Evolutionary conservation across 805 yeast genomes (phyloP).

Genomic region (Diddensiella santjacobensis): DNA sequence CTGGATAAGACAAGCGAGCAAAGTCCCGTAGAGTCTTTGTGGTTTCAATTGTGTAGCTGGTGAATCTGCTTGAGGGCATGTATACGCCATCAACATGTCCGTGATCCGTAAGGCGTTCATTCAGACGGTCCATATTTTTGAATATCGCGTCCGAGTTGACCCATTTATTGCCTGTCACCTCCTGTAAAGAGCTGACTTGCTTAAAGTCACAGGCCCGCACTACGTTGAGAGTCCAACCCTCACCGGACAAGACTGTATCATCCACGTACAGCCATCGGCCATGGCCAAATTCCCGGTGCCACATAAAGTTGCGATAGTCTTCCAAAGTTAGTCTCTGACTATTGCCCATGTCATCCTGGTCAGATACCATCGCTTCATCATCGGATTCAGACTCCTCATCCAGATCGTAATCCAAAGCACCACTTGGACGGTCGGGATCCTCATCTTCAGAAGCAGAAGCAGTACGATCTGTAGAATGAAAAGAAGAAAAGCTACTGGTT

Average conservation of each 20-base stretch:
- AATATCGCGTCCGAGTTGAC: slow-evolving; percentile 33
- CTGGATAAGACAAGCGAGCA: not conserved
- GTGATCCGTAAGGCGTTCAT: not conserved
- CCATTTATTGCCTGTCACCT: slow-evolving; percentile 46
- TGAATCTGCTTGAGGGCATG: slow-evolving; percentile 22
- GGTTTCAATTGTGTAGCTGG: not conserved
- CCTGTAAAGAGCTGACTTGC: slow-evolving; percentile 46
- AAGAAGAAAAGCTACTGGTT: not conserved
- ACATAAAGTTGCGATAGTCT: not conserved
- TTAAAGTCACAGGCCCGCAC: slow-evolving; percentile 42
- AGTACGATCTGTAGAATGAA: not conserved
- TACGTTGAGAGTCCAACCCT: slow-evolving; percentile 52
- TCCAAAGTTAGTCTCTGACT: not conserved
- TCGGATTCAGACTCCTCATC: not conserved
- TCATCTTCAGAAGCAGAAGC: not conserved
- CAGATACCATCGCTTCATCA: not conserved
- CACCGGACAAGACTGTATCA: slow-evolving; percentile 36
- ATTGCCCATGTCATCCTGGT: not conserved
- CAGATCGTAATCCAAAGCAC: not conserved
- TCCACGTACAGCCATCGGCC: slow-evolving; percentile 19
- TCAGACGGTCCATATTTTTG: slow-evolving; percentile 4
- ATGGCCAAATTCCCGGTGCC: slow-evolving; percentile 1
- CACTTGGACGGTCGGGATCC: not conserved
- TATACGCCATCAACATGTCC: slow-evolving; percentile 4
- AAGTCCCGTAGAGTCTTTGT: not conserved